Evolutionary conservation across 2,329 filamentous ascomycete species (phyloP).

Genomic region (Chrysosporium queenslandicum): DNA sequence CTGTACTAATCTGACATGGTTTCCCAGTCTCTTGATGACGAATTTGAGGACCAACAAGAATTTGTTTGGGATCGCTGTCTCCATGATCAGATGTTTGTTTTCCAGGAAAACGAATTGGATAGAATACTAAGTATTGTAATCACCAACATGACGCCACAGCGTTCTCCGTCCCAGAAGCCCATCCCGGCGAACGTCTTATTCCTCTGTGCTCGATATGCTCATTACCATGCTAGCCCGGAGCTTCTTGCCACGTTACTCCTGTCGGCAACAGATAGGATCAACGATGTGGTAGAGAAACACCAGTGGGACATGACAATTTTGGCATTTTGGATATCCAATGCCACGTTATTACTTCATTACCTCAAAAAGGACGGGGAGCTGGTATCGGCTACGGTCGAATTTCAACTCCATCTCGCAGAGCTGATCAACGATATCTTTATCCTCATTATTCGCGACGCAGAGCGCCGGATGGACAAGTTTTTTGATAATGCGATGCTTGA

Average conservation of each 20-base stretch:
- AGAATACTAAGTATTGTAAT: conserved; percentile 91
- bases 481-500: conserved; percentile 89
- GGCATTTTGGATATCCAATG: conserved; percentile 98
- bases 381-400: conserved; percentile 69
- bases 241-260: conserved; percentile 70
- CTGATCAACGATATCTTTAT: conserved; percentile 98
- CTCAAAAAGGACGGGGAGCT: conserved; percentile 86
- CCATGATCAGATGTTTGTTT: conserved; percentile 99
- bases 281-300: conserved; percentile 84
- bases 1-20: conserved; percentile 3
- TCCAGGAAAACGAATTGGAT: conserved; percentile 86
- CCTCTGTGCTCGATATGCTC: conserved; percentile 85
- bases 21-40: conserved; percentile 40
- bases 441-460: conserved; percentile 88
- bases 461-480: conserved; percentile 91
- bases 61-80: conserved; percentile 93
- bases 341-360: conserved; percentile 88
- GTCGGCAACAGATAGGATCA: conserved; percentile 90
- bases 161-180: conserved; percentile 92
- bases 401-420: conserved; percentile 86
- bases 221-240: conserved; percentile 86
- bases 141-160: conserved; percentile 93
- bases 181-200: conserved; percentile 97
- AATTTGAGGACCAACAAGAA: conserved; percentile 80
- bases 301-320: conserved; percentile 99